Conservation (phyloP, 345 rosid species). For the Triadica sebifera region DNA sequence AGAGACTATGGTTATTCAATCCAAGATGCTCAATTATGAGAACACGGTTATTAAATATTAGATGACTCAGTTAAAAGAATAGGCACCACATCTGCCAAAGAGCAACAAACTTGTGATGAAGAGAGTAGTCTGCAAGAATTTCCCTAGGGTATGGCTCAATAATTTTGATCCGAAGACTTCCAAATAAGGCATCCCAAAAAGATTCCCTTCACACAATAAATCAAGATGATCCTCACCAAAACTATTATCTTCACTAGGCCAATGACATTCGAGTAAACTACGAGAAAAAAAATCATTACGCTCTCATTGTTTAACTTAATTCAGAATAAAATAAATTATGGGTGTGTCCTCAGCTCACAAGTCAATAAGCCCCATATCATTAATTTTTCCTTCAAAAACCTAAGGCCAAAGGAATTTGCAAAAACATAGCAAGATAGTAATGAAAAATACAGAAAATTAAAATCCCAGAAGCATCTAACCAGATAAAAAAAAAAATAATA, state of each 20-base stretch:
- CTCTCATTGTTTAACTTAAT: background rate
- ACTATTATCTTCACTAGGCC: background rate
- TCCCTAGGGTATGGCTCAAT: too few relatives aligned
- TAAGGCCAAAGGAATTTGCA: background rate
- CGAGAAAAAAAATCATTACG: background rate
- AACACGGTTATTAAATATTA: background rate
- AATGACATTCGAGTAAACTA: background rate
- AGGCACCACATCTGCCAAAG: too few relatives aligned
- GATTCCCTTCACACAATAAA: too few relatives aligned
- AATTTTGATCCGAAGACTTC: too few relatives aligned
- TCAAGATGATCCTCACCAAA: too few relatives aligned
- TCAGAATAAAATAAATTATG: background rate
- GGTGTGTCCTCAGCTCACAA: background rate
- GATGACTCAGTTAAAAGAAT: background rate
- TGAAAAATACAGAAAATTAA: background rate
- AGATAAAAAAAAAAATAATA: background rate
- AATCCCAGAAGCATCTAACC: background rate
- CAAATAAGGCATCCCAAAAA: too few relatives aligned
- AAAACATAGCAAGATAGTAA: background rate
- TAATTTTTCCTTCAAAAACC: background rate
- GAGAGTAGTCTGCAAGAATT: too few relatives aligned
- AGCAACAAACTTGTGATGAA: too few relatives aligned
- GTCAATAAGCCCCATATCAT: background rate
- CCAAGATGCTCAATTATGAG: background rate
- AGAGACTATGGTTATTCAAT: background rate